Evolutionary conservation across 2,329 filamentous ascomycete species (phyloP).

Genomic region (Botryosphaeria agaves): DNA sequence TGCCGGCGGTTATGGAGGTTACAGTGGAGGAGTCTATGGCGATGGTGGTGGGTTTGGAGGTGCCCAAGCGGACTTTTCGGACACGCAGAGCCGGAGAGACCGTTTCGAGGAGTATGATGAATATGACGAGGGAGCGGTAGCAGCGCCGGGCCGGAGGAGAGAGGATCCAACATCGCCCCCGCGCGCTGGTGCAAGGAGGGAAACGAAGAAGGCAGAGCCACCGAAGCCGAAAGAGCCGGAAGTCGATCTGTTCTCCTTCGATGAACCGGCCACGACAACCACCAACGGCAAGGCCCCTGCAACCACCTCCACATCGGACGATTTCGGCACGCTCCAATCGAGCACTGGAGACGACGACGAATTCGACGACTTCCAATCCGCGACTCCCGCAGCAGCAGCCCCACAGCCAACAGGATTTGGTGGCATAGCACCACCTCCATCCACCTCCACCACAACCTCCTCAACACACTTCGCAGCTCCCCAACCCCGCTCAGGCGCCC

Average conservation of each 20-base stretch:
- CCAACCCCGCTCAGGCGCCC: conserved; percentile 67
- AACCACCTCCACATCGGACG: conserved; percentile 22
- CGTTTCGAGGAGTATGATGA: conserved; percentile 96
- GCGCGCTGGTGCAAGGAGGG: conserved; percentile 19
- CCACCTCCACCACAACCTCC: conserved; percentile 28
- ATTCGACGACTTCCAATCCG: conserved; percentile 95
- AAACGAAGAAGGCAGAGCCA: conserved; percentile 46
- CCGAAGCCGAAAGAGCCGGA: conserved; percentile 70
- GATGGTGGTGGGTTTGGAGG: conserved; percentile 90
- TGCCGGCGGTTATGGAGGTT: conserved; percentile 42
- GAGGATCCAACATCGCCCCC: conserved; percentile 18
- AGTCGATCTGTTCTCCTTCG: conserved; percentile 78
- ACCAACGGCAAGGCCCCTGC: conserved; percentile 27
- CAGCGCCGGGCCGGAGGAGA: conserved; percentile 35
- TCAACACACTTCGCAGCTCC: conserved; percentile 62
- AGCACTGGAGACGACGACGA: conserved; percentile 55
- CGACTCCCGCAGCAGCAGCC: conserved; percentile 36
- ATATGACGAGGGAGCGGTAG: conserved; percentile 57
- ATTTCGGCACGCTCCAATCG: conserved; percentile 27
- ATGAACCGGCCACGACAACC: conserved; percentile 39
- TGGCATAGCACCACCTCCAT: conserved; percentile 28
- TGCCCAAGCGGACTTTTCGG: conserved; percentile 50
- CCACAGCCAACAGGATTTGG: conserved; percentile 20
- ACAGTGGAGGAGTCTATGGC: conserved; percentile 69
- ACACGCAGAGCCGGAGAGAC: conserved; percentile 45